These are phyloP conservation scores for Phyllosticta citribraziliensis DNA, from an alignment of 2,329 filamentous ascomycete genomes.

Conservation along the genomic window DNA sequence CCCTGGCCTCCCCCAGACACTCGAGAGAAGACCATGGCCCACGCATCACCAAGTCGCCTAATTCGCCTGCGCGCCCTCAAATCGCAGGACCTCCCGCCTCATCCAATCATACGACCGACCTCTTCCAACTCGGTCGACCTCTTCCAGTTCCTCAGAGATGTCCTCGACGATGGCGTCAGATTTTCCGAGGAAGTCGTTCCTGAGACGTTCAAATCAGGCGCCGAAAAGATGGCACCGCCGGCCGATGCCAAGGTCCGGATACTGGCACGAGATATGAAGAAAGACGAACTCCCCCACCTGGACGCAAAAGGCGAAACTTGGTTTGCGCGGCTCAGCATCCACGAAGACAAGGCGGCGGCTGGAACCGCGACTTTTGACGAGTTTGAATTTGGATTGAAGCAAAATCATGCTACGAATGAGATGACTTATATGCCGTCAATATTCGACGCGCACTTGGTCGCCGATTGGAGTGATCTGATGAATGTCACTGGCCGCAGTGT, in stretches of 20 bases:
- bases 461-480: slow-evolving; percentile 26
- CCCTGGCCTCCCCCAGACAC: not conserved
- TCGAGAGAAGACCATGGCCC: not conserved
- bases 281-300: slow-evolving; percentile 28
- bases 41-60: slow-evolving; percentile 9
- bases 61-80: slow-evolving; percentile 24
- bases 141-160: slow-evolving; percentile 40
- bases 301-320: slow-evolving; percentile 44
- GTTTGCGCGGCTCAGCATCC: slow-evolving; percentile 54
- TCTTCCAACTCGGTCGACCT: slow-evolving; percentile 43
- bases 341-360: slow-evolving; percentile 41
- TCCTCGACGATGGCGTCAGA: slow-evolving; percentile 49
- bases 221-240: slow-evolving; percentile 1
- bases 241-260: slow-evolving; percentile 42
- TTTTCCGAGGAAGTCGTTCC: slow-evolving; percentile 50
- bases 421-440: slow-evolving; percentile 49
- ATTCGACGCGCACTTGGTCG: slow-evolving; percentile 36
- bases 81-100: slow-evolving; percentile 23
- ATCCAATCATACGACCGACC: slow-evolving; percentile 21
- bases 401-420: slow-evolving; percentile 48
- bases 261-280: slow-evolving; percentile 41
- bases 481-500: slow-evolving; percentile 16
- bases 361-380: slow-evolving; percentile 55
- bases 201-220: slow-evolving; percentile 43
- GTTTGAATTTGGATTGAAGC: slow-evolving; percentile 51